These are phyloP conservation scores for Quercus ilex DNA, from an alignment of 306 rosid species.

Conservation along the genomic window DNA sequence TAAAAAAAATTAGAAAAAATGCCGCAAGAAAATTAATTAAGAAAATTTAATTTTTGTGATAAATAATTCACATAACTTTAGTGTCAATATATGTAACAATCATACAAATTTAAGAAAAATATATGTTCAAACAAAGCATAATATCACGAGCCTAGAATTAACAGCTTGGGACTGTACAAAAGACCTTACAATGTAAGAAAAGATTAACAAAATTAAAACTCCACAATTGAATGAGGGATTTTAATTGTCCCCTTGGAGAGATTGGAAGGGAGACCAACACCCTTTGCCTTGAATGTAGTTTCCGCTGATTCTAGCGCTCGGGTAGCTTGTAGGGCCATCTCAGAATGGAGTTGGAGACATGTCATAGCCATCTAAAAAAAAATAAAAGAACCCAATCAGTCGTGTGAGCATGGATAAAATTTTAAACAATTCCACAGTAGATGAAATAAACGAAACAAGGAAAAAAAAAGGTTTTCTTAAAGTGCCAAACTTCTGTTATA, in stretches of 20 bases:
- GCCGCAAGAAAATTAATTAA: no score
- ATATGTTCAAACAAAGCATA: no score
- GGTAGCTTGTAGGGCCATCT: slow-evolving; percentile 95
- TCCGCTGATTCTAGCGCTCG: slow-evolving; percentile 71
- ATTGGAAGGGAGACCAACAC: slow-evolving; percentile 43
- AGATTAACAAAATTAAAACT: slow-evolving; percentile 16
- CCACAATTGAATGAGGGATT: slow-evolving; percentile 49
- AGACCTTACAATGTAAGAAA: not conserved
- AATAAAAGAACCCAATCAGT: not conserved
- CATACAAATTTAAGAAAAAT: no score
- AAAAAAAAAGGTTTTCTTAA: not conserved
- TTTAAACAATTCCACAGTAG: not conserved
- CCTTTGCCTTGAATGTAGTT: slow-evolving; percentile 37
- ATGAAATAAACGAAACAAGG: not conserved
- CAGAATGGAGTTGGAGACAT: slow-evolving; percentile 86
- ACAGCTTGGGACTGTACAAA: not conserved
- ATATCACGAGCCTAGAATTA: slow-evolving; percentile 7
- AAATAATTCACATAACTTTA: no score
- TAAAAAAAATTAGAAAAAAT: no score
- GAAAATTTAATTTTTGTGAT: no score
- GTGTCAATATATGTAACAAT: no score
- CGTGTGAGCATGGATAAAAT: not conserved
- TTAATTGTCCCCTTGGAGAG: slow-evolving; percentile 58
- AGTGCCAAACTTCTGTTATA: not conserved
- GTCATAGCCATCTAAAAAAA: slow-evolving; percentile 68